Evolutionary conservation across 2,329 filamentous ascomycete genomes (phyloP).

Genomic region (Fusarium kyushuense): DNA sequence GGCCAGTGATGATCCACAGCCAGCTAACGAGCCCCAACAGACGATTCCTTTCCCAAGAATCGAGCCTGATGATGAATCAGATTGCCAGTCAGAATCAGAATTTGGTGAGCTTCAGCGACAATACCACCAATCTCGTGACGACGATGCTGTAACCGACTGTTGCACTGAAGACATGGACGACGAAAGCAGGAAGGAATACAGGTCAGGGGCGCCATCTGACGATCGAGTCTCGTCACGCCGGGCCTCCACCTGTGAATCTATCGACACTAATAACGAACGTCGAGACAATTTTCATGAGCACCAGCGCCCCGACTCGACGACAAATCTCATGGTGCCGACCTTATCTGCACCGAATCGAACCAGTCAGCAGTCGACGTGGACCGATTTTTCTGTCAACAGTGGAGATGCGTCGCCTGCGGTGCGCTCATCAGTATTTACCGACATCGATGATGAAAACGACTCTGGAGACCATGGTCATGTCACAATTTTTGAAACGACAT

Average conservation of each 20-base stretch:
- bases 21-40: constrained; percentile 27
- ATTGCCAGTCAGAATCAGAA: constrained; percentile 55
- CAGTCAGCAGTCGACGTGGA: constrained; percentile 71
- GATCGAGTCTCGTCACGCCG: constrained; percentile 52
- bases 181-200: constrained; percentile 46
- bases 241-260: constrained; percentile 57
- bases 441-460: constrained; percentile 44
- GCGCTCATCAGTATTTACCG: constrained; percentile 49
- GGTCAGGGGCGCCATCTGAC: constrained; percentile 47
- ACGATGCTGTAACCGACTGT: constrained; percentile 52
- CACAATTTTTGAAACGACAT: constrained; percentile 51
- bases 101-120: constrained; percentile 41
- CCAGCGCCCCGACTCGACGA: constrained; percentile 55
- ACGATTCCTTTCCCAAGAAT: constrained; percentile 53
- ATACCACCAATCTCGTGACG: constrained; percentile 47
- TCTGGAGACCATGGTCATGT: constrained; percentile 49
- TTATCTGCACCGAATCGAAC: constrained; percentile 59
- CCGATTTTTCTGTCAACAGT: constrained; percentile 69
- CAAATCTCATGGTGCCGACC: constrained; percentile 62
- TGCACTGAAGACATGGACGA: constrained; percentile 55
- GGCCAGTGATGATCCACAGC: constrained; percentile 49
- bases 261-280: constrained; percentile 51
- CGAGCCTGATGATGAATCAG: constrained; percentile 54
- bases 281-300: constrained; percentile 45
- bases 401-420: constrained; percentile 55